These are phyloP conservation scores for Fraxinus excelsior DNA, from an alignment of 257 asterid species.

Conservation along the genomic window DNA sequence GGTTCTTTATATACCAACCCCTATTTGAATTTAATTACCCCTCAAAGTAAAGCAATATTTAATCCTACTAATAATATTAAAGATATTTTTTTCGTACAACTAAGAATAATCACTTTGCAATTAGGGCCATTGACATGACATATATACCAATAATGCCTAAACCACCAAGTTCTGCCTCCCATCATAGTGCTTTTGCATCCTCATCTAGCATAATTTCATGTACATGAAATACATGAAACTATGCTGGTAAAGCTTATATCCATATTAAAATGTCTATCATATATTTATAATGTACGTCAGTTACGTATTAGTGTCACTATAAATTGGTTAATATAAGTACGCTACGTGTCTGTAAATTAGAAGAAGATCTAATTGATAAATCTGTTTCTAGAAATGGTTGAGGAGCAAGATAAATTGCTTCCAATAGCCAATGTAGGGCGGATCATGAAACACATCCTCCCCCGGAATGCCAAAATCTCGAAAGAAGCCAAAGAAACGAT, in stretches of 20 bases:
- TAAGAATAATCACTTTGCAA: constrained; percentile 1
- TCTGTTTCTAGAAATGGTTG: constrained; percentile 30
- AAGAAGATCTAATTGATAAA: constrained; percentile 4
- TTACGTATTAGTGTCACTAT: neutral
- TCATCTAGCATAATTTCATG: neutral
- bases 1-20: neutral
- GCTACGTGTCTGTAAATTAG: constrained; percentile 13
- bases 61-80: no score
- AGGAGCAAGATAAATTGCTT: constrained; percentile 47
- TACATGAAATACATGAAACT: no score
- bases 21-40: no score
- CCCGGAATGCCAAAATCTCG: constrained; percentile 55
- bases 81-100: neutral
- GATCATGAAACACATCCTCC: constrained; percentile 65
- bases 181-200: constrained; percentile 12
- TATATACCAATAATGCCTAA: constrained; percentile 27
- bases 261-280: no score
- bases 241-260: no score
- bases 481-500: constrained; percentile 62
- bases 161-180: constrained; percentile 43
- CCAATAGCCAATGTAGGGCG: constrained; percentile 75
- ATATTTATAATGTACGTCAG: neutral
- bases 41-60: no score
- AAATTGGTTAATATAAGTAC: neutral
- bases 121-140: constrained; percentile 27